Conservation (phyloP, 495 filamentous ascomycete species). For the Lepidopterella palustris region DNA sequence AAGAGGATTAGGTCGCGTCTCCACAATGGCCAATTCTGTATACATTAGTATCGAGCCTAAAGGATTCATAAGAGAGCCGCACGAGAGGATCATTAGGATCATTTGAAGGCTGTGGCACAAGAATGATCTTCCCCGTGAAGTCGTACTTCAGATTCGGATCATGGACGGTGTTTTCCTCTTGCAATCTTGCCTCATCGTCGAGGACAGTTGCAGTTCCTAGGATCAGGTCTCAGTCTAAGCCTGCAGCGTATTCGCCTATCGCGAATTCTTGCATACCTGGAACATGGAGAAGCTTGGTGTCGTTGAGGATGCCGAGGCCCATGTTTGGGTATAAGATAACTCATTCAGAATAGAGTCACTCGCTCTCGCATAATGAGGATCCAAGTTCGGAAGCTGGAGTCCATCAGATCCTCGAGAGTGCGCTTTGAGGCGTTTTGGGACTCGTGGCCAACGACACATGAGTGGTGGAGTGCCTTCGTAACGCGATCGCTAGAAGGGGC, state of each 20-base stretch:
- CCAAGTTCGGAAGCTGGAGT: background rate
- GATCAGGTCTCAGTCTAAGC: conserved; percentile 2
- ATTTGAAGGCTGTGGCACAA: conserved; percentile 40
- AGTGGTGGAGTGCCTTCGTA: no score
- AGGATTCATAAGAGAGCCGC: conserved; percentile 12
- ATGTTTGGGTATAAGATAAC: conserved; percentile 39
- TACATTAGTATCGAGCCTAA: conserved; percentile 20
- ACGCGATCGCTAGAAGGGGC: no score
- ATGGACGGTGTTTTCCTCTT: conserved; percentile 13
- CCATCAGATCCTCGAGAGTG: background rate
- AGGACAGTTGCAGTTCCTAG: conserved; percentile 26
- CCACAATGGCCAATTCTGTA: conserved; percentile 88
- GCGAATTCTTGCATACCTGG: conserved; percentile 56
- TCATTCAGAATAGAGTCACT: background rate
- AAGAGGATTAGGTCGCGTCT: conserved; percentile 73
- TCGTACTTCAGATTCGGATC: conserved; percentile 34
- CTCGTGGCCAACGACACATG: no score
- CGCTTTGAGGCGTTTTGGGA: background rate
- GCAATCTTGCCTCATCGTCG: conserved; percentile 13
- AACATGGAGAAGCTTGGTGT: conserved; percentile 55
- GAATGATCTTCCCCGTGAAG: conserved; percentile 33
- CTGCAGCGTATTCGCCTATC: background rate
- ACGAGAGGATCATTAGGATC: conserved; percentile 49
- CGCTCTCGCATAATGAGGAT: background rate
- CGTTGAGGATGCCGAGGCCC: conserved; percentile 78